These are phyloP conservation scores for Euphorbia celastroides DNA, from an alignment of 441 rosid genomes.

Conservation along the genomic window DNA sequence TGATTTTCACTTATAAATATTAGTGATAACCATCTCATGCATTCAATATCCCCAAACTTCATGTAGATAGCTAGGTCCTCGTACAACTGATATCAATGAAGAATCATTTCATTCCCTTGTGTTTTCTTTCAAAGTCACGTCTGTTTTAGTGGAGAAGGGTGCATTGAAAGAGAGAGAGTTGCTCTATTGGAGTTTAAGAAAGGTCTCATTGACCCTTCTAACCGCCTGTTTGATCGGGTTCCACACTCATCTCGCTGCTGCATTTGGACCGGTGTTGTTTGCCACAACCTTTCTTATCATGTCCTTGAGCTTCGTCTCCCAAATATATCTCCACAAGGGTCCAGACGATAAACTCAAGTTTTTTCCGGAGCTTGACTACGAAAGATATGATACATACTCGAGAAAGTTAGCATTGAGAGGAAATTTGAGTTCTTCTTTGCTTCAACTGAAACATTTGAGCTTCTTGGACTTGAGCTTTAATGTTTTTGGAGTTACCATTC, in stretches of 20 bases:
- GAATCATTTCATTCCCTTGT: not conserved
- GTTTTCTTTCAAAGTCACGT: not conserved
- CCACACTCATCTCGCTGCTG: not conserved
- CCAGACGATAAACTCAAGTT: too few species aligned
- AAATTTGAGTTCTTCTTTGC: slow-evolving; percentile 5
- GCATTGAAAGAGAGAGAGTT: not conserved
- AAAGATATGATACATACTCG: not conserved
- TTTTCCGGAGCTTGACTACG: too few species aligned
- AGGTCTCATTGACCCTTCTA: not conserved
- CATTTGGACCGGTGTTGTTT: not conserved
- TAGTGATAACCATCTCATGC: too few species aligned
- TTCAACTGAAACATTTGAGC: not conserved
- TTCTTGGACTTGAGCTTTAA: not conserved
- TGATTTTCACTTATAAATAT: too few species aligned
- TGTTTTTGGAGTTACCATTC: not conserved
- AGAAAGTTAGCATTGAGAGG: not conserved
- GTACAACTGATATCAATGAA: too few species aligned
- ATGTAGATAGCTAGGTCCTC: too few species aligned
- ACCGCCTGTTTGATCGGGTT: not conserved
- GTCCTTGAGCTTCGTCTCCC: slow-evolving; percentile 26
- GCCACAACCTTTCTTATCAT: slow-evolving; percentile 18
- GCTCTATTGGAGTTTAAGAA: not conserved
- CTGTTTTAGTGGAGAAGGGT: not conserved
- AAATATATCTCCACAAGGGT: not conserved
- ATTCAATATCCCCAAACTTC: too few species aligned